phyloP scores from a whole-genome alignment of 768 basidiomycete genomes.

The Collybia sordida region DNA sequence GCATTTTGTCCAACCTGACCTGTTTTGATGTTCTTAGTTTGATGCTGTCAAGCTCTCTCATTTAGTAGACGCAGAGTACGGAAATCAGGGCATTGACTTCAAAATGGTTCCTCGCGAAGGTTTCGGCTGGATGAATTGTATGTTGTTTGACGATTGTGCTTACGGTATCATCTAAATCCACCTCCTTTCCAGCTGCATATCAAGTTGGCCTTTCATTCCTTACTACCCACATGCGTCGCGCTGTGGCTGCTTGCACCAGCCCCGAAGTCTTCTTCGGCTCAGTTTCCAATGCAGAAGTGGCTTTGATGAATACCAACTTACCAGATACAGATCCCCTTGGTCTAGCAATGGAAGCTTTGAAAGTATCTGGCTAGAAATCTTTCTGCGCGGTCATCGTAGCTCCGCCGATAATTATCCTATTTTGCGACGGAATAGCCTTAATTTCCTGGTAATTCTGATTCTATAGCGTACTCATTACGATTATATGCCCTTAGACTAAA shows the following conservation, averaged over 20 bases:
- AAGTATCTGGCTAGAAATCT: constrained; percentile 12
- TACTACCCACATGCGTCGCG: constrained; percentile 91
- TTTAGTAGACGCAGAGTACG: constrained; percentile 96
- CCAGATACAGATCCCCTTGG: constrained; percentile 56
- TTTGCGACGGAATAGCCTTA: background rate
- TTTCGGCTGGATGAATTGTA: constrained; percentile 98
- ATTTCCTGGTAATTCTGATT: no score
- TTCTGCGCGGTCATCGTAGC: background rate
- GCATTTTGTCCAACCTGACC: background rate
- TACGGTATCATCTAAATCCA: constrained; percentile 3
- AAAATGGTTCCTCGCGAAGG: constrained; percentile 97
- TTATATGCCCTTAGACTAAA: background rate
- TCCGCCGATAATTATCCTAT: background rate
- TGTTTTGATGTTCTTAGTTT: constrained; percentile 49
- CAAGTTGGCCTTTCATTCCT: constrained; percentile 96
- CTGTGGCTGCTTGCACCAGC: constrained; percentile 91
- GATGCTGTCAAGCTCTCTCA: constrained; percentile 96
- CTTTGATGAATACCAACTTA: constrained; percentile 33
- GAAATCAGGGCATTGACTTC: constrained; percentile 96
- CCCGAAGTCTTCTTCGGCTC: constrained; percentile 86
- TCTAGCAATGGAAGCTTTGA: constrained; percentile 61
- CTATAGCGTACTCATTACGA: no score
- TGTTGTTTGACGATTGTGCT: constrained; percentile 21
- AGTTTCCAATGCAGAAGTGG: constrained; percentile 35
- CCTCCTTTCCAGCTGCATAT: constrained; percentile 68